phyloP scores from a whole-genome alignment of 139 green algal genomes.

The Chlorella sorokiniana region DNA sequence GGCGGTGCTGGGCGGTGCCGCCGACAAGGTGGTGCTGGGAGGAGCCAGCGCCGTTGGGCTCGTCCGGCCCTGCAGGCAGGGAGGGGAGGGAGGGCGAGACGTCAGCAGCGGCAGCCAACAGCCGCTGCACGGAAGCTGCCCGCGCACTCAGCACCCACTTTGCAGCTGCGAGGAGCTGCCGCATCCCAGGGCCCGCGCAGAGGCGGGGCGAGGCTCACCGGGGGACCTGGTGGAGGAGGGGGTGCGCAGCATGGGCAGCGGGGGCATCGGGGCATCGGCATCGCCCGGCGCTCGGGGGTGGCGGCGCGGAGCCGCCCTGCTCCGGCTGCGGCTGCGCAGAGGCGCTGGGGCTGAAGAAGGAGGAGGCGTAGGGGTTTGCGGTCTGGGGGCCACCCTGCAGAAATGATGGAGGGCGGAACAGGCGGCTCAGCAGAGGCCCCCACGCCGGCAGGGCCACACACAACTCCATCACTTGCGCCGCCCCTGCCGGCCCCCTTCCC shows the following conservation, averaged over 20 bases:
- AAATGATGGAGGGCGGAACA: neutral
- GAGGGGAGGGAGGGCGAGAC: neutral
- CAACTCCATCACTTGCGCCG: too few species aligned
- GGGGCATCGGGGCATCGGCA: neutral
- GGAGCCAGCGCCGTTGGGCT: neutral
- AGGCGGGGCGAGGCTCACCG: neutral
- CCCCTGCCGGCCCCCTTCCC: too few species aligned
- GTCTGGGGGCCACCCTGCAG: conserved; percentile 11
- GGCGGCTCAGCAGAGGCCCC: too few species aligned
- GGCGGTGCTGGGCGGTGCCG: conserved; percentile 19
- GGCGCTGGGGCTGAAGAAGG: conserved; percentile 23
- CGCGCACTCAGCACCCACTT: too few species aligned
- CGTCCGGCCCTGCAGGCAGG: neutral
- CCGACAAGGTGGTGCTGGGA: conserved; percentile 11
- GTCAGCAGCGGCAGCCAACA: too few species aligned
- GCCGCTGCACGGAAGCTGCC: too few species aligned
- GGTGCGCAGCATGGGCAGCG: conserved; percentile 7
- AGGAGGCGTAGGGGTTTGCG: conserved; percentile 34
- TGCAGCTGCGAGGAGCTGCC: too few species aligned
- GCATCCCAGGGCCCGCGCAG: neutral
- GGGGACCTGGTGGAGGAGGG: neutral
- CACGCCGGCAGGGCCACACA: too few species aligned
- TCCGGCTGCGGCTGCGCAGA: neutral
- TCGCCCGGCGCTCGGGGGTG: neutral
- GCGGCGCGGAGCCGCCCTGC: neutral